Conservation (phyloP, 2,329 filamentous ascomycete genomes). For the Fusarium penzigii region DNA sequence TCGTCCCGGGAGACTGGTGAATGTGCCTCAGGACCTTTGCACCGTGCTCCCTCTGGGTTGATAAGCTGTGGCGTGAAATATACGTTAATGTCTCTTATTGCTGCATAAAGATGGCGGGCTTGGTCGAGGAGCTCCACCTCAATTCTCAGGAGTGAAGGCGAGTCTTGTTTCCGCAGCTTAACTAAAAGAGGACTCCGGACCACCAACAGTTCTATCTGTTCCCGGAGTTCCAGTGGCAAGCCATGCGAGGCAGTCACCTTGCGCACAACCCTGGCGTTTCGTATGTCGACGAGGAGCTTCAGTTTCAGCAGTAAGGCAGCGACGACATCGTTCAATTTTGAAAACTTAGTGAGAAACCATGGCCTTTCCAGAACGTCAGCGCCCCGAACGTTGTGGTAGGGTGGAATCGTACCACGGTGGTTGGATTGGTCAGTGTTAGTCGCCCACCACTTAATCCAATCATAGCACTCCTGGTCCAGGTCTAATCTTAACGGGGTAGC, state of each 20-base stretch:
- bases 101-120: not conserved
- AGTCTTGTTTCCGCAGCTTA: conserved; percentile 1
- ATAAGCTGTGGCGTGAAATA: conserved; percentile 2
- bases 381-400: conserved; percentile 33
- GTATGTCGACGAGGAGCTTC: conserved; percentile 10
- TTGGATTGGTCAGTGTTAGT: conserved; percentile 18
- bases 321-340: not conserved
- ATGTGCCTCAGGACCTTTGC: not conserved
- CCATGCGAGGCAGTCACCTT: conserved; percentile 1
- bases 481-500: conserved; percentile 43
- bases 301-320: conserved; percentile 6
- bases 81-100: not conserved
- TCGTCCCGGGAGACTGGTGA: conserved; percentile 1
- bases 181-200: conserved; percentile 5
- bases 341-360: conserved; percentile 1
- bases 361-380: conserved; percentile 46
- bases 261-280: conserved; percentile 2
- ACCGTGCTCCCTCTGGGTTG: conserved; percentile 1
- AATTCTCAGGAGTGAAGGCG: not conserved
- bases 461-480: conserved; percentile 48
- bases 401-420: conserved; percentile 31
- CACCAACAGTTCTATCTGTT: not conserved
- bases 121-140: conserved; percentile 2
- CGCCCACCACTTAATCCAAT: conserved; percentile 50
- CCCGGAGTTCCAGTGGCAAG: conserved; percentile 2